Base-by-base conservation (phyloP, 1,139 yeast species). In the Taphrina confusa region DNA sequence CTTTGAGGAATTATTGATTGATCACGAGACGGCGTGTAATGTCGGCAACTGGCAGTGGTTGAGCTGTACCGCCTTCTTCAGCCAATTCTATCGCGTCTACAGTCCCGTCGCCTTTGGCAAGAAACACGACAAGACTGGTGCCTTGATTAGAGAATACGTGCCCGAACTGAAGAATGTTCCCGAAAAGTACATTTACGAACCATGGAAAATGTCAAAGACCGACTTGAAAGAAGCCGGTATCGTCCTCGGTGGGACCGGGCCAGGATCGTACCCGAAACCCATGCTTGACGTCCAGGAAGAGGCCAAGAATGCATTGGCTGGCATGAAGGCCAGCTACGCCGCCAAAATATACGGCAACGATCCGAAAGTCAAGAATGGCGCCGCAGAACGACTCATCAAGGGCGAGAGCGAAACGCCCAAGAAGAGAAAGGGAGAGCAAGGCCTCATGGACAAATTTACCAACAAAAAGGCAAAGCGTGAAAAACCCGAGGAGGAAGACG, bases 11-110 rank as follows among this genome's bases (percentile, higher is more conserved):
- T 55, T 56, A 11, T 18, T 56, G 31, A 46, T 56, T 23, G 60
- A 56, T 22, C 60, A 56, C 14, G 60, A 56, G 18, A 46, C 60
- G 39, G 60, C 60, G 6, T 56, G 47, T 25, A 56, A 56, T 14
- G 60, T 47, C 39, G 60, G 60, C 5, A 56, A 56, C 47, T 56
- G 60, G 60, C 54, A 46, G 39, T 56, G 60, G 60, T 30, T 56
- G 18, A 31, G 45, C 16, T 56, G 60, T 39, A 56, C 60, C 28
- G 60, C 60, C 25, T 56, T 56, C 42, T 56, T 56, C 34, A 44
- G 52, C 45, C 60, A 56, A 18, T 56, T 31, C 34, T 56, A 46
- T 25, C 54, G 60, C 31, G 54, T 46, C 40, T 56, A 56, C 55
- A 46, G 55, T 25, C 60, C 60, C 11, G 55, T 56, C 14, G 55